Conservation (phyloP, 352 stramenopile species). For the Blastocystis sp. region DNA sequence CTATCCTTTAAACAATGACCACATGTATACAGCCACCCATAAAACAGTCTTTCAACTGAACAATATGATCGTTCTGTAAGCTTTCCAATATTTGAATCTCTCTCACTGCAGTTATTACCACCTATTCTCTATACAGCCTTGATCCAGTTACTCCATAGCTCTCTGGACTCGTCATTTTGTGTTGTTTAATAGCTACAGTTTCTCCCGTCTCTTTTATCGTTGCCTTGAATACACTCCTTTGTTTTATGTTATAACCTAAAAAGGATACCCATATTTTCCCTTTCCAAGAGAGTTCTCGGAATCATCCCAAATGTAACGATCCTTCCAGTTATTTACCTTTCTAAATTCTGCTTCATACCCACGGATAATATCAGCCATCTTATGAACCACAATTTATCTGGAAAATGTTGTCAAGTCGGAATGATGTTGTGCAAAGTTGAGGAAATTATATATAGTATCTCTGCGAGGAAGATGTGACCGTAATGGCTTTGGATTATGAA, state of each 20-base stretch:
- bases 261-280: not conserved
- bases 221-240: conserved; percentile 1
- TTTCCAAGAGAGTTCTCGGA: not conserved
- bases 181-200: conserved; percentile 29
- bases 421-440: not conserved
- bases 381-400: not conserved
- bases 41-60: conserved; percentile 49
- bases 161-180: conserved; percentile 34
- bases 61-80: conserved; percentile 18
- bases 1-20: not conserved
- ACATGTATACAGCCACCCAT: not conserved
- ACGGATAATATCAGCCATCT: not conserved
- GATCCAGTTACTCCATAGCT: not conserved
- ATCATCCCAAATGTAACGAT: not conserved
- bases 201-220: conserved; percentile 10
- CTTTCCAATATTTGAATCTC: conserved; percentile 44
- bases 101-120: conserved; percentile 2
- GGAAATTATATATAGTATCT: conserved; percentile 34
- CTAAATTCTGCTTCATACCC: not conserved
- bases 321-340: not conserved
- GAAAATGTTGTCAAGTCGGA: conserved; percentile 8
- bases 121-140: not conserved
- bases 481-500: conserved; percentile 29
- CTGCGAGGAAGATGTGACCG: conserved; percentile 16
- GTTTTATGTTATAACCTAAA: not conserved